phyloP scores from a whole-genome alignment of 2,329 filamentous ascomycete genomes.

The Apiospora phragmitis region DNA sequence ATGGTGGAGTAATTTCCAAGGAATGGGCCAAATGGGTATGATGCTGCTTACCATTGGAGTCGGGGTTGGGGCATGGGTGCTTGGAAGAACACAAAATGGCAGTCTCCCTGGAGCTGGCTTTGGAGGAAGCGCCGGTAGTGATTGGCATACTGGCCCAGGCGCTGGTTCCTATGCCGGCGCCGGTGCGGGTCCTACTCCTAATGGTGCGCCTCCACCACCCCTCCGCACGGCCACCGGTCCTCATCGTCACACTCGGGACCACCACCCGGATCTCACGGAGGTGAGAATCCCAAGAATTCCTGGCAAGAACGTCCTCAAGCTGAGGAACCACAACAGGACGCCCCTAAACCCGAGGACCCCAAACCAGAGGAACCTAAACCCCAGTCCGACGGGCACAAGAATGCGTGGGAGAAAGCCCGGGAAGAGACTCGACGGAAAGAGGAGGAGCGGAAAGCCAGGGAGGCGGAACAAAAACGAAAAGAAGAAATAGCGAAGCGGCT shows the following conservation, averaged over 20 bases:
- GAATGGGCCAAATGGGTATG: constrained; percentile 72
- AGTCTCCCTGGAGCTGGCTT: constrained; percentile 23
- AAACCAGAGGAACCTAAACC: constrained; percentile 21
- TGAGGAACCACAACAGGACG: constrained; percentile 20
- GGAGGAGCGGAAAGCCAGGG: constrained; percentile 61
- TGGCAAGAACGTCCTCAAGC: constrained; percentile 23
- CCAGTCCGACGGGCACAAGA: constrained; percentile 40
- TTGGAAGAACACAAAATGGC: constrained; percentile 64
- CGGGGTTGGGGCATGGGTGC: constrained; percentile 75
- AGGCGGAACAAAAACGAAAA: constrained; percentile 60
- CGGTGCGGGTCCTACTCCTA: constrained; percentile 21
- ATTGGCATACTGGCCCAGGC: constrained; percentile 14
- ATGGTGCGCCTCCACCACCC: constrained; percentile 37
- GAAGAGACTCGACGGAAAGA: constrained; percentile 66
- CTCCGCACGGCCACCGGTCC: constrained; percentile 34
- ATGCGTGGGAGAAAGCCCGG: constrained; percentile 67
- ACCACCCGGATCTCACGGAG: constrained; percentile 22
- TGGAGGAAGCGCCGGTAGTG: constrained; percentile 24
- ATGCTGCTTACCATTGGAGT: constrained; percentile 71
- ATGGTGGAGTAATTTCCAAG: constrained; percentile 72
- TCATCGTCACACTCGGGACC: constrained; percentile 27
- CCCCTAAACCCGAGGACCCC: constrained; percentile 16
- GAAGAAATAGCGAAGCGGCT: constrained; percentile 56
- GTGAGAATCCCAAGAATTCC: constrained; percentile 29
- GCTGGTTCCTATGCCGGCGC: constrained; percentile 20